Conservation (phyloP, 768 basidiomycete genomes). For the Lepiota venenata region DNA sequence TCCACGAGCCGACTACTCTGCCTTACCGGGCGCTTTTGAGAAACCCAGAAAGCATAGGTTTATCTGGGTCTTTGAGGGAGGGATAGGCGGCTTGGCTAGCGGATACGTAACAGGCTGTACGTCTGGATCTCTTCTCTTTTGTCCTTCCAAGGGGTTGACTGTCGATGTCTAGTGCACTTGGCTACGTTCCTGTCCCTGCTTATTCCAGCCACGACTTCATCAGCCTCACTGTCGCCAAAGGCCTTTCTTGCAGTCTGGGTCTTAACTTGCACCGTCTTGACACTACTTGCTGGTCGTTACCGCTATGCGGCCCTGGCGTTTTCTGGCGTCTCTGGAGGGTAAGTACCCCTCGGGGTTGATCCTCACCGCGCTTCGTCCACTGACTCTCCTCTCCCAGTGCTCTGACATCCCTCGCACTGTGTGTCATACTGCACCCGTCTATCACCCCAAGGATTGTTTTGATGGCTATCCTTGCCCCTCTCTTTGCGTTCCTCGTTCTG, state of each 20-base stretch:
- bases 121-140: slow-evolving; percentile 18
- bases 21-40: slow-evolving; percentile 27
- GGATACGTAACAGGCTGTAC: slow-evolving; percentile 62
- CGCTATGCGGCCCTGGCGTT: slow-evolving; percentile 46
- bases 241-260: slow-evolving; percentile 63
- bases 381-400: slow-evolving; percentile 30
- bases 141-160: slow-evolving; percentile 7
- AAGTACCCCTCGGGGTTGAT: slow-evolving; percentile 14
- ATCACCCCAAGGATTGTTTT: slow-evolving; percentile 47
- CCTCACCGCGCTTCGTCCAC: neutral
- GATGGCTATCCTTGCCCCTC: slow-evolving; percentile 26
- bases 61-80: slow-evolving; percentile 50
- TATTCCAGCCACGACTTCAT: slow-evolving; percentile 46
- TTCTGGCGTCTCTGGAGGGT: slow-evolving; percentile 55
- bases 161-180: slow-evolving; percentile 41
- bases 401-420: slow-evolving; percentile 35
- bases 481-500: slow-evolving; percentile 32
- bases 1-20: slow-evolving; percentile 29
- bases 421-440: slow-evolving; percentile 50
- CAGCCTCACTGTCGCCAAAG: slow-evolving; percentile 39
- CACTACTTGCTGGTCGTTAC: slow-evolving; percentile 53
- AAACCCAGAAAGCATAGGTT: slow-evolving; percentile 28
- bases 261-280: slow-evolving; percentile 44
- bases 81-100: slow-evolving; percentile 55
- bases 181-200: slow-evolving; percentile 59